phyloP scores from a whole-genome alignment of 441 rosid species.

The Brassica balearica region DNA sequence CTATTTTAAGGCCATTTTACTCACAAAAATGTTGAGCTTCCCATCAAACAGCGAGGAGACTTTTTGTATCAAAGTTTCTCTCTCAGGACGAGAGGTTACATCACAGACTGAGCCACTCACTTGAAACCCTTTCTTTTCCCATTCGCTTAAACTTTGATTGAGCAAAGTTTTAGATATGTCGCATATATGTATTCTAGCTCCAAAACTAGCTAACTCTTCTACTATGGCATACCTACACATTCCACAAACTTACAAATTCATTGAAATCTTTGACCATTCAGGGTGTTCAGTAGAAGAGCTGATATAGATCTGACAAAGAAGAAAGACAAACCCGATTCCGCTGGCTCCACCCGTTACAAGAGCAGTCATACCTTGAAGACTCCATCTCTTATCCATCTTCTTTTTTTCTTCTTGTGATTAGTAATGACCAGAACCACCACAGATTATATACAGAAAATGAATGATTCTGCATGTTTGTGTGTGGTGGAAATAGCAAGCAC shows the following conservation, averaged over 20 bases:
- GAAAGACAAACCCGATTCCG: neutral
- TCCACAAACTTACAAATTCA: neutral
- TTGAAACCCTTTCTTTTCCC: constrained; percentile 14
- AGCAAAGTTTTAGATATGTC: neutral
- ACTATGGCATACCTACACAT: constrained; percentile 11
- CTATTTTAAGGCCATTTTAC: neutral
- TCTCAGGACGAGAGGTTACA: neutral
- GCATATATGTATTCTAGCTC: neutral
- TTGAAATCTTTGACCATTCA: neutral
- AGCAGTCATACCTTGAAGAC: constrained; percentile 12
- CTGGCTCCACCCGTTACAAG: neutral
- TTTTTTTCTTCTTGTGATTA: neutral
- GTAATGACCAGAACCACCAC: neutral
- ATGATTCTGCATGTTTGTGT: neutral
- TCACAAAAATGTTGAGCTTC: neutral
- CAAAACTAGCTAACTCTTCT: neutral
- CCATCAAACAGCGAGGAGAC: neutral
- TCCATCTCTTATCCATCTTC: constrained; percentile 25
- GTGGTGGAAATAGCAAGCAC: neutral
- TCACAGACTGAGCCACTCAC: constrained; percentile 9
- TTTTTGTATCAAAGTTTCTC: neutral
- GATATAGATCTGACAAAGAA: neutral
- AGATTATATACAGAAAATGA: neutral
- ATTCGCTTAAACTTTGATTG: neutral
- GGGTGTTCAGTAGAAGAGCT: neutral